phyloP scores from a whole-genome alignment of 306 rosid species.

The Cucumis melo region DNA sequence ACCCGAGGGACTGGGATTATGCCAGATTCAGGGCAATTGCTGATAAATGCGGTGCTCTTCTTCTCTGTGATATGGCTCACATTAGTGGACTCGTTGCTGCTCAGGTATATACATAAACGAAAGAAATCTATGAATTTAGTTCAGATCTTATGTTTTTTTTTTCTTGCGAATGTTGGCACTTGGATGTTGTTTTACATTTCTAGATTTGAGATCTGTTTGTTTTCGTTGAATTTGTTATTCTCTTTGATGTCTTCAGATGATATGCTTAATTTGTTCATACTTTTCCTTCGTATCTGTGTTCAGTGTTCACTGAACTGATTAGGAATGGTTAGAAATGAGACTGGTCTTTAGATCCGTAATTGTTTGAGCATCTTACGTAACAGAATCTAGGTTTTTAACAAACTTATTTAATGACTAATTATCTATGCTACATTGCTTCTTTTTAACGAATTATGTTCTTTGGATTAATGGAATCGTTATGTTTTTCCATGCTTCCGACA shows the following conservation, averaged over 20 bases:
- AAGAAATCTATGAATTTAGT: not conserved
- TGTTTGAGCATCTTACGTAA: not conserved
- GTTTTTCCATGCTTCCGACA: not conserved
- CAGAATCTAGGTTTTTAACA: not conserved
- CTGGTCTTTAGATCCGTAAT: not conserved
- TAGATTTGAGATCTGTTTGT: not conserved
- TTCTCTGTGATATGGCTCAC: constrained; percentile 93
- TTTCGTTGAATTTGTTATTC: not conserved
- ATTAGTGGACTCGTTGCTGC: constrained; percentile 94
- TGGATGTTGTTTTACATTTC: not conserved
- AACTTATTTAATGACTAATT: not conserved
- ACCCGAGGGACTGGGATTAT: constrained; percentile 91
- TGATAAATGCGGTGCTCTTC: constrained; percentile 71
- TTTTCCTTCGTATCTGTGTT: not conserved
- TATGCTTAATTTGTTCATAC: not conserved
- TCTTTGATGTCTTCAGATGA: not conserved
- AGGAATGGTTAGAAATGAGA: not conserved
- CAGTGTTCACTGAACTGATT: not conserved
- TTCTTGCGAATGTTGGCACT: not conserved
- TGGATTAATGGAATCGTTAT: not conserved
- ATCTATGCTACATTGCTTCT: not conserved
- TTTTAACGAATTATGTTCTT: not conserved
- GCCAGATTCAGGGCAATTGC: constrained; percentile 45
- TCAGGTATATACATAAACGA: constrained; percentile 39
- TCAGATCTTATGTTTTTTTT: not conserved